phyloP scores from a whole-genome alignment of 73 alveolate species.

The Paramecium sonneborni region DNA sequence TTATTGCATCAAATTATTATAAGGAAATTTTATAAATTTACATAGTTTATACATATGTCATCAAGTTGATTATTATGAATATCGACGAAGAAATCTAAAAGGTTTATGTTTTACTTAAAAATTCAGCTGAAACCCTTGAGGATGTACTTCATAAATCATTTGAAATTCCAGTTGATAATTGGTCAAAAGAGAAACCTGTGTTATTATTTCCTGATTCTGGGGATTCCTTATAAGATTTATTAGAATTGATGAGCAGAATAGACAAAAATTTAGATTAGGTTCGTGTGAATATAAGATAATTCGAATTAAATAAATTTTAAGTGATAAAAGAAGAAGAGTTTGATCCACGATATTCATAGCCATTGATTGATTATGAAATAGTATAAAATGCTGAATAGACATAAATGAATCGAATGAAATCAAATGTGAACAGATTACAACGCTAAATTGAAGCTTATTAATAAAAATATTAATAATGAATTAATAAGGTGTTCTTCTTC shows the following conservation, averaged over 20 bases:
- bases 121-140: not conserved
- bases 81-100: not conserved
- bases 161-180: constrained; percentile 33
- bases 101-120: not conserved
- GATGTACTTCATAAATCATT: not conserved
- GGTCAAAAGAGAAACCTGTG: not conserved
- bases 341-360: not conserved
- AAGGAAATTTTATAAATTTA: constrained; percentile 2
- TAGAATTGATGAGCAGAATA: not conserved
- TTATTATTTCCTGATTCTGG: not conserved
- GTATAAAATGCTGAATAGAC: not conserved
- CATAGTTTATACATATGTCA: not conserved
- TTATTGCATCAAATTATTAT: not conserved
- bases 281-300: not conserved
- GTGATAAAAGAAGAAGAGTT: constrained; percentile 38
- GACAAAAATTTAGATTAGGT: not conserved
- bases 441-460: constrained; percentile 13
- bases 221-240: not conserved
- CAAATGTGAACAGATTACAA: not conserved
- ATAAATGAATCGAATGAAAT: not conserved
- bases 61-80: not conserved
- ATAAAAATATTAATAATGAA: constrained; percentile 45
- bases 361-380: constrained; percentile 5
- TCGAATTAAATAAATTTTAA: not conserved
- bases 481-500: constrained; percentile 72